A percentile compares a stretch with the other conserved stretches of the same genome.
Conservation (phyloP, 179 eudicot genomes). For the Nepenthes alata region DNA sequence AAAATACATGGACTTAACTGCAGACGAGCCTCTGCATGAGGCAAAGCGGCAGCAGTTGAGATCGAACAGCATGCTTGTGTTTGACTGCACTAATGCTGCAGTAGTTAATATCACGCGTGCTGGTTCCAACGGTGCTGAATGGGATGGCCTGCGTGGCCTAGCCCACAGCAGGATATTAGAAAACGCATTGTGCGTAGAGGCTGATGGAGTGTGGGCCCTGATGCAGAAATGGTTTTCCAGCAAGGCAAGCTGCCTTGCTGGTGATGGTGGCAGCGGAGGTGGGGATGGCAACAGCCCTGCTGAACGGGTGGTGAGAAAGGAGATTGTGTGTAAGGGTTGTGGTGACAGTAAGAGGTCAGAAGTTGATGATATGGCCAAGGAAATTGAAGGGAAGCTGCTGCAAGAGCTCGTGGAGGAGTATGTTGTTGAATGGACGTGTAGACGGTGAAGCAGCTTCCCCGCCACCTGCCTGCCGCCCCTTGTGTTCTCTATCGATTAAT, state of each 20-base stretch:
- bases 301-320: slow-evolving; percentile 53
- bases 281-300: slow-evolving; percentile 42
- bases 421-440: slow-evolving; percentile 44
- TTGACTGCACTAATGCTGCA: slow-evolving; percentile 68
- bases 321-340: slow-evolving; percentile 66
- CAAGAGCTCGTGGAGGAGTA: slow-evolving; percentile 70
- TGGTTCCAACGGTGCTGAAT: slow-evolving; percentile 15
- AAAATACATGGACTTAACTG: slow-evolving; percentile 33
- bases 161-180: slow-evolving; percentile 4
- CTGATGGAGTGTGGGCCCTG: slow-evolving; percentile 46
- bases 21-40: slow-evolving; percentile 39
- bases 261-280: slow-evolving; percentile 10
- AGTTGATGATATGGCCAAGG: slow-evolving; percentile 42
- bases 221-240: slow-evolving; percentile 49
- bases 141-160: slow-evolving; percentile 13
- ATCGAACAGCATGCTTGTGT: slow-evolving; percentile 56
- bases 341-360: slow-evolving; percentile 36
- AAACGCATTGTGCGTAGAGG: slow-evolving; percentile 12
- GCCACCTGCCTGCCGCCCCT: not conserved
- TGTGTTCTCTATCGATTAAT: not conserved
- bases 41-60: slow-evolving; percentile 47
- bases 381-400: slow-evolving; percentile 60
- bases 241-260: slow-evolving; percentile 20
- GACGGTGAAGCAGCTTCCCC: not conserved
- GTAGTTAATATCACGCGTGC: slow-evolving; percentile 36